These are phyloP conservation scores for Bromus sterilis DNA, from an alignment of 176 grass and related monocot genomes.

Conservation along the genomic window DNA sequence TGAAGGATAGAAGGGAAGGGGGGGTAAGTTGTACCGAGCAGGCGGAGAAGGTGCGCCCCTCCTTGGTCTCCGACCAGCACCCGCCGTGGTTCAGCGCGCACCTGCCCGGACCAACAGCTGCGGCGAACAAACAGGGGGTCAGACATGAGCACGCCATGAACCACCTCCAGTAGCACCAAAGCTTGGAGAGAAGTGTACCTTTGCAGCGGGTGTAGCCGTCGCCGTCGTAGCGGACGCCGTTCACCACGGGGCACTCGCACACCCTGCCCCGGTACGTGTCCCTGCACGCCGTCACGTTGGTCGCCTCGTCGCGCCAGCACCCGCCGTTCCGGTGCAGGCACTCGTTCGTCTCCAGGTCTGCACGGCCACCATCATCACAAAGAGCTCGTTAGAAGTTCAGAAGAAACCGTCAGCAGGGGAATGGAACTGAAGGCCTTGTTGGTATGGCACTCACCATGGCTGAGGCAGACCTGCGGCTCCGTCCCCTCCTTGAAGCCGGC, in stretches of 20 bases:
- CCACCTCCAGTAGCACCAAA: not conserved
- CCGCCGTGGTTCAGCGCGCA: constrained; percentile 76
- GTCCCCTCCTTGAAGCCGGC: constrained; percentile 91
- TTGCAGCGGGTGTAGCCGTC: constrained; percentile 74
- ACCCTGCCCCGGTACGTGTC: constrained; percentile 91
- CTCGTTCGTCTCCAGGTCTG: constrained; percentile 88
- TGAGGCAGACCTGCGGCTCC: constrained; percentile 85
- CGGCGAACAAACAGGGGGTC: not conserved
- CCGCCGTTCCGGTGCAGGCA: constrained; percentile 75
- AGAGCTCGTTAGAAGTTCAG: not conserved
- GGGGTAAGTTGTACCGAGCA: constrained; percentile 47
- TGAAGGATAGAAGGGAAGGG: too few species aligned
- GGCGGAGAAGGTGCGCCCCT: constrained; percentile 49
- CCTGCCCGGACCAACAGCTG: constrained; percentile 79
- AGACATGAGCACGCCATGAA: not conserved
- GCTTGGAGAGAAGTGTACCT: constrained; percentile 6
- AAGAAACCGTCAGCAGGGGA: too few species aligned
- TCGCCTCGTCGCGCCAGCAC: constrained; percentile 57
- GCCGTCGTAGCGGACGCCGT: constrained; percentile 70
- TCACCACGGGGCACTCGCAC: constrained; percentile 69
- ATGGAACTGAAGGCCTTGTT: not conserved
- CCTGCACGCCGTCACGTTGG: constrained; percentile 85
- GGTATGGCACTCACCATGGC: constrained; percentile 16
- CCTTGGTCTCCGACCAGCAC: constrained; percentile 70
- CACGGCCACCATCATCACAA: not conserved